Evolutionary conservation across 345 rosid genomes (phyloP), one percentile per base, ranked within the genome.

Genomic region (Xanthoceras sorbifolium): DNA sequence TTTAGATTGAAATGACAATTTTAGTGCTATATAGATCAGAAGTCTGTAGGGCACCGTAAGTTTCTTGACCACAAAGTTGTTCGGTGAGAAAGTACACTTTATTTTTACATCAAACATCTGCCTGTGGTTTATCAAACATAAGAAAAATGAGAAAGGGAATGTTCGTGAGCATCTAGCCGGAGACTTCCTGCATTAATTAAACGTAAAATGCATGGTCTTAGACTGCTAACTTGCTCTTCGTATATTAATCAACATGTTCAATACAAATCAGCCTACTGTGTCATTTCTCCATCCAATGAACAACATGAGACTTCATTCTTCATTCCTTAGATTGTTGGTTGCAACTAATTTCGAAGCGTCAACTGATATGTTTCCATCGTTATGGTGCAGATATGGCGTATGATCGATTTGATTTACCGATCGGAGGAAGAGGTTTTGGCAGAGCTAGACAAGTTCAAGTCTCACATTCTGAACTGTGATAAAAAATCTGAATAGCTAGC

Each of bases 361-460:
- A 10, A 44, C 64, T 46, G 29, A 55, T 64, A 20, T 5, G 9
- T 18, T n/a, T n/a, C 14, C 38, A 9, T 9, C 28, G 6, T 60
- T 80, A 60, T 29, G 9, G 1, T 73, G 89, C 91, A 90, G 94
- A 89, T 90, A 83, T 90, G 91, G 89, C 71, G 91, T 75, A 86
- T 90, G 91, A 79, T 86, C 9, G 94, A 90, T 77, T 71, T 89
- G 78, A 86, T 90, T 42, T 86, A 87, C 78, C 83, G 92, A 68
- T 87, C 90, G 0, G 86, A 79, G 38, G 94, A 90, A 7, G 94
- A 90, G 72, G 91, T 87, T 38, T 73, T 90, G n/a, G 80, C 82
- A 0, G 92, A 90, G 81, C 83, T 89, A 54, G 88, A 87, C 18
- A 82, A 84, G 77, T 85, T 76, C 66, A 85, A 84, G 69, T 79